These are phyloP conservation scores for Yamadazyma atlantica DNA, from an alignment of 1,139 yeast species.

Conservation along the genomic window DNA sequence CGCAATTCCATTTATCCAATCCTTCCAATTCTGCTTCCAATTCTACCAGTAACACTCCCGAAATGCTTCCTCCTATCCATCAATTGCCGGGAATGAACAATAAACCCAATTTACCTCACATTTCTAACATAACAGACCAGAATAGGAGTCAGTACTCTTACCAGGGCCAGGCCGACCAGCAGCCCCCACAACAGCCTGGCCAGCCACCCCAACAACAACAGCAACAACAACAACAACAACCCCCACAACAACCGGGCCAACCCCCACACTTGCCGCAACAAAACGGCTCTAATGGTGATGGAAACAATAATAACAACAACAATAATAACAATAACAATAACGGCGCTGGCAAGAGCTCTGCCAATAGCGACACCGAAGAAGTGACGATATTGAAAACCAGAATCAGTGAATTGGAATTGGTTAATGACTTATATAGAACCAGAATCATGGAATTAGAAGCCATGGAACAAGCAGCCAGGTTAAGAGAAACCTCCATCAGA, in stretches of 20 bases:
- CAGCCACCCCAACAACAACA: constrained; percentile 3
- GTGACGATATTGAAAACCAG: constrained; percentile 63
- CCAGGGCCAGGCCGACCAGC: constrained; percentile 3
- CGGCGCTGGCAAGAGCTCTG: background rate
- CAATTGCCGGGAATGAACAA: constrained; percentile 19
- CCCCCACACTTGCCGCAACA: background rate
- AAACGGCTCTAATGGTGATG: background rate
- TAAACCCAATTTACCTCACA: constrained; percentile 27
- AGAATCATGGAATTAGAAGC: constrained; percentile 81
- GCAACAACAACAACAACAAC: background rate
- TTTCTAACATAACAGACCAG: constrained; percentile 19
- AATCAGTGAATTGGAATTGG: constrained; percentile 85
- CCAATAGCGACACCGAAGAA: constrained; percentile 21
- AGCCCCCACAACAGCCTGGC: constrained; percentile 6
- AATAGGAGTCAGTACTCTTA: constrained; percentile 5
- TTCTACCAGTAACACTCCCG: constrained; percentile 18
- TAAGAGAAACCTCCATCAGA: constrained; percentile 50
- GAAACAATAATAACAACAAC: background rate
- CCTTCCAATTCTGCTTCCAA: constrained; percentile 17
- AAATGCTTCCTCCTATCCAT: constrained; percentile 39
- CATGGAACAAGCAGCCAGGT: constrained; percentile 58
- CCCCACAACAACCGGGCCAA: constrained; percentile 4
- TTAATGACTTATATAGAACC: constrained; percentile 80
- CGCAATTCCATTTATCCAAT: constrained; percentile 35
- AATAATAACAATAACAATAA: constrained; percentile 2